phyloP scores from a whole-genome alignment of 805 yeast genomes.

The Myxozyma vanderwaltii region DNA sequence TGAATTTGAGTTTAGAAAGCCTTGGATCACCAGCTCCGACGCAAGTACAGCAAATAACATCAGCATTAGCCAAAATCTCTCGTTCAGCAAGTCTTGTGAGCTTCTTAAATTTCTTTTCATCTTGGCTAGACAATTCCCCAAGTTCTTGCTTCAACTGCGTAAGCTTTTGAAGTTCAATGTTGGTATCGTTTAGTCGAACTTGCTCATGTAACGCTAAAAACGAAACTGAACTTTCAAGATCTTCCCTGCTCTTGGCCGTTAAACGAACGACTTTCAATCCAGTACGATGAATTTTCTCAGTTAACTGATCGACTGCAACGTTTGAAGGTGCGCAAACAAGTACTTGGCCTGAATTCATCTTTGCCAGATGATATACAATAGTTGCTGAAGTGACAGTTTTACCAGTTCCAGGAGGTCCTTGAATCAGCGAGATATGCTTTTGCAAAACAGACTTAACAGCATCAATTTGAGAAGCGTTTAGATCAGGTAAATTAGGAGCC shows the following conservation, averaged over 20 bases:
- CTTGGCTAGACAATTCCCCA: constrained; percentile 66
- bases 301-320: constrained; percentile 90
- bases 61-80: constrained; percentile 56
- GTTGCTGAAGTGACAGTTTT: constrained; percentile 93
- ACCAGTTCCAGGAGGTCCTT: constrained; percentile 98
- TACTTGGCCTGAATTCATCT: constrained; percentile 61
- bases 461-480: constrained; percentile 75
- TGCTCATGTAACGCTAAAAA: constrained; percentile 59
- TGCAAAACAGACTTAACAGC: constrained; percentile 73
- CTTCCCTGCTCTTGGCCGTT: constrained; percentile 77
- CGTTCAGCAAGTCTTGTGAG: constrained; percentile 54
- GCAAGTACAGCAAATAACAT: constrained; percentile 88
- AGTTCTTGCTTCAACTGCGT: constrained; percentile 59
- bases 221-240: constrained; percentile 65
- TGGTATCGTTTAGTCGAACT: constrained; percentile 50
- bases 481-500: constrained; percentile 64
- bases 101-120: constrained; percentile 50
- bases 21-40: constrained; percentile 86
- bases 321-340: constrained; percentile 95
- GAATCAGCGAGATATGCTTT: constrained; percentile 77
- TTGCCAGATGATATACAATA: constrained; percentile 72
- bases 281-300: constrained; percentile 65
- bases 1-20: constrained; percentile 57
- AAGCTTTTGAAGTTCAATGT: constrained; percentile 56
- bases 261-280: constrained; percentile 80